Conservation (phyloP, 2,329 filamentous ascomycete species). For the Calonectria fujianensis region DNA sequence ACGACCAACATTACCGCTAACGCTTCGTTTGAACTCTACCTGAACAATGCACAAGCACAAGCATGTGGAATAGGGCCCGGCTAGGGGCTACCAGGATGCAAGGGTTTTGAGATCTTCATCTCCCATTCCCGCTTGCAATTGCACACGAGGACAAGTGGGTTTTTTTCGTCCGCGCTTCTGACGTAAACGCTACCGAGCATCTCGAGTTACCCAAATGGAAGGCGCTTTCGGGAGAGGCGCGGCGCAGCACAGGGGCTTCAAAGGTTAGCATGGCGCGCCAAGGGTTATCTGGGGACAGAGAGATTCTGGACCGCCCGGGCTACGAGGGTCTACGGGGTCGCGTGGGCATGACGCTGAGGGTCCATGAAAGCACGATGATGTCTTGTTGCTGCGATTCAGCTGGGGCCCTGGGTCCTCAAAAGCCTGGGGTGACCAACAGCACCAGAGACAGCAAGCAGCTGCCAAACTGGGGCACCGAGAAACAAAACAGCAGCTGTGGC, state of each 20-base stretch:
- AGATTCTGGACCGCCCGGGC: constrained; percentile 47
- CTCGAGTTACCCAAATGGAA: constrained; percentile 28
- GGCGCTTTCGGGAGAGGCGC: constrained; percentile 36
- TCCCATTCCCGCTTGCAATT: constrained; percentile 35
- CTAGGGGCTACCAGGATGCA: constrained; percentile 23
- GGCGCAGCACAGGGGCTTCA: constrained; percentile 38
- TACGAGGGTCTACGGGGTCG: constrained; percentile 46
- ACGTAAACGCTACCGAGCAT: constrained; percentile 38
- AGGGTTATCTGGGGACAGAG: constrained; percentile 45
- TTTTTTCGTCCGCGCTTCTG: constrained; percentile 35
- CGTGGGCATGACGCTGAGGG: constrained; percentile 52
- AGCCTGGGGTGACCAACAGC: constrained; percentile 45
- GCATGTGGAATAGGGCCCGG: constrained; percentile 21
- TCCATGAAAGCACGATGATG: constrained; percentile 51
- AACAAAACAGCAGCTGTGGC: constrained; percentile 32
- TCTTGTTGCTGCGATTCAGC: constrained; percentile 39
- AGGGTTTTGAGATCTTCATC: constrained; percentile 38
- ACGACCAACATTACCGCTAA: constrained; percentile 12
- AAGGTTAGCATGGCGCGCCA: constrained; percentile 43
- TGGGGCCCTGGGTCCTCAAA: constrained; percentile 32
- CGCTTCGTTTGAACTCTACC: constrained; percentile 28
- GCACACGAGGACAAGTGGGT: constrained; percentile 34
- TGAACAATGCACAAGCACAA: constrained; percentile 11
- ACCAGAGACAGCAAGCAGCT: constrained; percentile 20
- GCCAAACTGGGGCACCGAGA: constrained; percentile 39